Conservation (phyloP, 805 yeast species). For the Suhomyces faveliae region DNA sequence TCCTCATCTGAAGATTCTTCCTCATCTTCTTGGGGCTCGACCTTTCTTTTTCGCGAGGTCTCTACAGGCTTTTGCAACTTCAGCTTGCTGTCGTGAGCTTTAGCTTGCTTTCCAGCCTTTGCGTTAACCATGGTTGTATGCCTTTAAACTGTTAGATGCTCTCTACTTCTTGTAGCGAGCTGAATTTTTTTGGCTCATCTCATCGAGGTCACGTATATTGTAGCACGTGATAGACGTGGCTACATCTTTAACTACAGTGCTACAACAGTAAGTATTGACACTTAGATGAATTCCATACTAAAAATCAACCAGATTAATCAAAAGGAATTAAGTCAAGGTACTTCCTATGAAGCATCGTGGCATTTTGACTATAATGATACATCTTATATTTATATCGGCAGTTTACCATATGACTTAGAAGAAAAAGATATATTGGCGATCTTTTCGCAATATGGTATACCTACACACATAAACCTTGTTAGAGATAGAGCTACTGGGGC, state of each 20-base stretch:
- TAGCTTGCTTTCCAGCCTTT: constrained; percentile 2
- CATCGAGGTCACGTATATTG: constrained; percentile 5
- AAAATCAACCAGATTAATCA: constrained; percentile 59
- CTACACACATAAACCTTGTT: constrained; percentile 68
- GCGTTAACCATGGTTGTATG: constrained; percentile 1
- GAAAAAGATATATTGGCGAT: constrained; percentile 76
- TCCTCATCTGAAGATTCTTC: constrained; percentile 31
- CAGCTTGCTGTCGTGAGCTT: not conserved
- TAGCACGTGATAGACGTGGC: not conserved
- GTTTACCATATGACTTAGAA: constrained; percentile 58
- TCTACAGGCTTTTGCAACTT: not conserved
- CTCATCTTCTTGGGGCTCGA: constrained; percentile 17
- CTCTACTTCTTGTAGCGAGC: not conserved
- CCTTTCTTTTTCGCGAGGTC: constrained; percentile 12
- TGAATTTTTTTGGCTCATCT: constrained; percentile 7
- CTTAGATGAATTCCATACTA: constrained; percentile 36
- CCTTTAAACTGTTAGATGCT: not conserved
- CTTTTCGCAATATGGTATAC: constrained; percentile 88
- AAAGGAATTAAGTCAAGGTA: constrained; percentile 61
- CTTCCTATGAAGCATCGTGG: constrained; percentile 74
- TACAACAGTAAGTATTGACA: not conserved
- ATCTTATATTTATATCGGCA: constrained; percentile 76
- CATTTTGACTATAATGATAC: constrained; percentile 79
- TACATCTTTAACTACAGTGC: not conserved
- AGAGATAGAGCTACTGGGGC: constrained; percentile 62